A percentile compares a stretch with the other conserved stretches of the same genome.
phyloP scores from a whole-genome alignment of 208 protist species.

The Jaenimonas drosophilae region DNA sequence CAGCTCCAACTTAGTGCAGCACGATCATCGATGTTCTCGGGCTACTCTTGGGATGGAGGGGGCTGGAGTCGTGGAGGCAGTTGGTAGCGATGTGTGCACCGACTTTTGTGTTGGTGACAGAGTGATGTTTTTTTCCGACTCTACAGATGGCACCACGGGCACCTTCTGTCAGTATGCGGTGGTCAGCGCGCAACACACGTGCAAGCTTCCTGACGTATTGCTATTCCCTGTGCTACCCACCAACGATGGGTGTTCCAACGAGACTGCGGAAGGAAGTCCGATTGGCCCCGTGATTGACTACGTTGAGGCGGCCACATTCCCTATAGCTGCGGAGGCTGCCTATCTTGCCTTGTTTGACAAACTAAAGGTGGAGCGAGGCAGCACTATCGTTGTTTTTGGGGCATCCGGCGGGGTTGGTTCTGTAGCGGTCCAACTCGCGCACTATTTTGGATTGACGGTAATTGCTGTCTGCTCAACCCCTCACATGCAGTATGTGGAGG shows the following conservation, averaged over 20 bases:
- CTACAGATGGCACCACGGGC: slow-evolving; percentile 21
- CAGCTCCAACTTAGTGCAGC: too few species aligned
- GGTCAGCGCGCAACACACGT: slow-evolving; percentile 30
- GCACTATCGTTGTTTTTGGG: slow-evolving; percentile 68
- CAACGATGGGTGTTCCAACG: background rate
- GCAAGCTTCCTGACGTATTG: slow-evolving; percentile 24
- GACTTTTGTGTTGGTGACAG: slow-evolving; percentile 40
- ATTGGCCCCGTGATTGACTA: slow-evolving; percentile 38
- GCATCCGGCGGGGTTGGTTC: slow-evolving; percentile 67
- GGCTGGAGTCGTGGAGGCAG: background rate
- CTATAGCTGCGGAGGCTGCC: slow-evolving; percentile 44
- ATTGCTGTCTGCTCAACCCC: slow-evolving; percentile 49
- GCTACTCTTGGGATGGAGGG: slow-evolving; percentile 1
- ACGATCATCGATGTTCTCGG: too few species aligned
- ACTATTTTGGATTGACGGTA: slow-evolving; percentile 56
- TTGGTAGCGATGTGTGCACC: background rate
- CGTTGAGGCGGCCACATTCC: slow-evolving; percentile 54
- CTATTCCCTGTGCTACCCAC: too few species aligned
- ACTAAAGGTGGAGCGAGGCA: slow-evolving; percentile 35
- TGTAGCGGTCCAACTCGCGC: slow-evolving; percentile 66
- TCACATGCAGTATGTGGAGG: slow-evolving; percentile 39
- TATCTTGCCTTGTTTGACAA: slow-evolving; percentile 75
- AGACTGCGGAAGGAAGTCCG: background rate
- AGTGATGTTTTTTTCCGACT: slow-evolving; percentile 52
- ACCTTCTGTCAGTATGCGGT: slow-evolving; percentile 66